Evolutionary conservation across 2,329 filamentous ascomycete species (phyloP), one percentile per base, ranked within the genome.

Genomic region (Harringtonia aguacate): DNA sequence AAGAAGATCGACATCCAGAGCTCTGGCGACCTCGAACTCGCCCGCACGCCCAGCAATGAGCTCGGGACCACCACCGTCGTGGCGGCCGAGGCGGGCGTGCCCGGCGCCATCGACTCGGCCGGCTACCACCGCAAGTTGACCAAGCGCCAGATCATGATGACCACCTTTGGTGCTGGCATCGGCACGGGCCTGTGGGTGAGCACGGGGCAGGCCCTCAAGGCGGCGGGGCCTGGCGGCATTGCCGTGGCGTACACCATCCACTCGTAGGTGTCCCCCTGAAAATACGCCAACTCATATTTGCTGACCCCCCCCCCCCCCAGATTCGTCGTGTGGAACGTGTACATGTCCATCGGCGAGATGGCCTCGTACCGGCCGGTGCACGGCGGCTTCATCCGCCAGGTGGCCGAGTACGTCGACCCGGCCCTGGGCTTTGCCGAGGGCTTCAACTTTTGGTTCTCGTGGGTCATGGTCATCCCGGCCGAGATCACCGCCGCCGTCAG

Each of bases 321-420:
- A 41, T 61, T 61, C 48, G 56, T 59, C 37, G 58, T 67, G 21
- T 46, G 45, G 39, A 38, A 18, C 53, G 69, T 79, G 46, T 44
- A 39, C 36, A 44, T 44, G 36, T 44, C 42, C 36, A 44, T 44
- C 17, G 68, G 67, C 18, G 73, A 77, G 57, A 73, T 81, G 63
- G 73, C 75, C 15, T 68, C 77, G 20, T 79, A 75, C 63, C 67
- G 81, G 37, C 73, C 77, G 7, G 58, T 78, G 49, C 64, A 73
- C 24, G 69, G 71, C 13, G 69, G 68, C 4, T 65, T 73, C 7
- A 64, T 68, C 9, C 57, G 68, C 13, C 72, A 70, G 34, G 67
- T 67, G 4, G 57, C 63, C 21, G 61, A 67, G 10, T 69, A 62
- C 43, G 66, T 69, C 39, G 65, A 69, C 45, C 62, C 64, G 38